These are phyloP conservation scores for Chlorella ohadii DNA, from an alignment of 139 green algal genomes.

Conservation along the genomic window DNA sequence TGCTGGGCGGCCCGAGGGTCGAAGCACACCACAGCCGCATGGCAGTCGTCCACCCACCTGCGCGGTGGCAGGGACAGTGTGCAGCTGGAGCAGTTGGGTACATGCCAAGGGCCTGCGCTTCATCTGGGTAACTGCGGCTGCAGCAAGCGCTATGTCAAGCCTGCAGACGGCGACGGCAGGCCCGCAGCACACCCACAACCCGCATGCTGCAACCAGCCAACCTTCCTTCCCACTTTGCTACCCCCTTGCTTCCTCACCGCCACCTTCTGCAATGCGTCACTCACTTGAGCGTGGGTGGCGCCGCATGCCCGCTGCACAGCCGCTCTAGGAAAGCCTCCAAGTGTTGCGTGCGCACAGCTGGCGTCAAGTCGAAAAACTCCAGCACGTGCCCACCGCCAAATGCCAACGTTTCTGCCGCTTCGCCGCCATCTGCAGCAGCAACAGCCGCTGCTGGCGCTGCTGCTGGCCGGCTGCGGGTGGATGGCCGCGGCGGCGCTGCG, in stretches of 20 bases:
- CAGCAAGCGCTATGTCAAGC: no score
- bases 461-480: neutral
- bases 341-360: conserved; percentile 15
- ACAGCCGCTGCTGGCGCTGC: neutral
- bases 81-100: no score
- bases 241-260: no score
- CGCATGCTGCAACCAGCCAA: no score
- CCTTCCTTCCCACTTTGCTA: no score
- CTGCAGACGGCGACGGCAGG: no score
- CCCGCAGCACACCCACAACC: no score
- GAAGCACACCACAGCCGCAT: conserved; percentile 1
- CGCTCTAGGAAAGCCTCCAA: conserved; percentile 9
- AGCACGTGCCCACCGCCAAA: conserved; percentile 33
- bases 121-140: no score
- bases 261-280: no score
- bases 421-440: neutral
- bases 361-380: conserved; percentile 21
- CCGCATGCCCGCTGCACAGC: neutral
- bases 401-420: neutral
- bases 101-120: no score
- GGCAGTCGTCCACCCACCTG: conserved; percentile 40
- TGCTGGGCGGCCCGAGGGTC: conserved; percentile 8
- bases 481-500: neutral
- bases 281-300: conserved; percentile 17
- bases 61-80: no score